These are phyloP conservation scores for Exophiala dermatitidis DNA, from an alignment of 2,329 filamentous ascomycete genomes.

Conservation along the genomic window DNA sequence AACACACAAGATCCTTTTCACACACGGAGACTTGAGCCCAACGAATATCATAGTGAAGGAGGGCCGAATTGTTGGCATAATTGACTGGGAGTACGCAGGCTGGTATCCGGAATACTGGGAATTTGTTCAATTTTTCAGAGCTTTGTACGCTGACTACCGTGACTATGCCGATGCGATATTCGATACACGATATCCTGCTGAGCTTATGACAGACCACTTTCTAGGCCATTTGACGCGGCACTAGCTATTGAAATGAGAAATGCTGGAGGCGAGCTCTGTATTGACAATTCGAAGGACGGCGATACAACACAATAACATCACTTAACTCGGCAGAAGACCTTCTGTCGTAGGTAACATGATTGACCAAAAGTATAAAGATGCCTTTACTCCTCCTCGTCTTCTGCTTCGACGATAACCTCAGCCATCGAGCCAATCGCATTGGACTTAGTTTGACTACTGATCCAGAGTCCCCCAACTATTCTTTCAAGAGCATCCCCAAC, in stretches of 20 bases:
- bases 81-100: constrained; percentile 14
- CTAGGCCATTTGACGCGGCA: constrained; percentile 5
- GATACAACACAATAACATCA: no score
- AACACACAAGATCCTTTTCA: neutral
- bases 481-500: no score
- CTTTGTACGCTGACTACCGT: neutral
- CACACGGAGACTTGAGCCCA: constrained; percentile 5
- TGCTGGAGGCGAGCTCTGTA: neutral
- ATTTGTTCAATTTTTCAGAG: constrained; percentile 21
- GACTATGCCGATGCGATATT: constrained; percentile 10
- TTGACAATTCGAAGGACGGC: no score
- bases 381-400: no score
- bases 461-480: no score
- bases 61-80: constrained; percentile 8
- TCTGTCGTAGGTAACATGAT: no score
- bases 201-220: constrained; percentile 6
- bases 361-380: no score
- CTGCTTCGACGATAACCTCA: no score
- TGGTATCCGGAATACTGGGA: constrained; percentile 21
- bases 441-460: no score
- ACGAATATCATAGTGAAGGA: constrained; percentile 10
- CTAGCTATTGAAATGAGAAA: neutral
- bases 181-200: neutral
- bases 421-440: no score
- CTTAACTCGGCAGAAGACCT: no score